Conservation (phyloP, 2,329 filamentous ascomycete genomes). For the Sclerotinia borealis region DNA sequence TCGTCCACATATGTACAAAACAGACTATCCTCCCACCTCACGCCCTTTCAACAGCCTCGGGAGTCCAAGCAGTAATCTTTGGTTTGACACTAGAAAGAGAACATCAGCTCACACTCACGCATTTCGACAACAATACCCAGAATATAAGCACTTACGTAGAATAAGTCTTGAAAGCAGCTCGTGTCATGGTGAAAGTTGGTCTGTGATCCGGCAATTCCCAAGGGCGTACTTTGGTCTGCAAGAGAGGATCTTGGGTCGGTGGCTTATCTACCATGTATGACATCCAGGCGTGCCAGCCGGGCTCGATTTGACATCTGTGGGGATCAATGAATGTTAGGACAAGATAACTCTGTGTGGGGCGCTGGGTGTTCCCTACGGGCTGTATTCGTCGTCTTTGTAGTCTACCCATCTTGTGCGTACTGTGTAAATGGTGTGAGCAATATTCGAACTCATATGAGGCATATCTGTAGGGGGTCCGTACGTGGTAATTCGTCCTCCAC, state of each 20-base stretch:
- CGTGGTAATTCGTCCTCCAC: constrained; percentile 79
- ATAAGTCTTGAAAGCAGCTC: constrained; percentile 85
- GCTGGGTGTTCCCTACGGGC: constrained; percentile 50
- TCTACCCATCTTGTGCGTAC: constrained; percentile 97
- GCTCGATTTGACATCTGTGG: constrained; percentile 73
- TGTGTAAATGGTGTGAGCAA: constrained; percentile 34
- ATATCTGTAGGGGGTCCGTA: constrained; percentile 41
- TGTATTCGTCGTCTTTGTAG: constrained; percentile 82
- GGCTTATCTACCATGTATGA: constrained; percentile 87
- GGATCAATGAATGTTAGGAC: background rate
- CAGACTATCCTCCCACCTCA: constrained; percentile 4
- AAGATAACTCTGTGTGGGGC: background rate
- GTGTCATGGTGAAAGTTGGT: constrained; percentile 68
- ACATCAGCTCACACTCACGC: background rate
- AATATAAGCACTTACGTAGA: constrained; percentile 68
- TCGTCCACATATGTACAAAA: constrained; percentile 26
- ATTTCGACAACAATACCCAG: background rate
- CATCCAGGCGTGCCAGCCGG: constrained; percentile 98
- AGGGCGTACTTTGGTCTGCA: constrained; percentile 58
- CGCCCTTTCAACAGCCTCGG: constrained; percentile 32
- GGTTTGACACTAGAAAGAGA: constrained; percentile 41
- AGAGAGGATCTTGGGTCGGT: constrained; percentile 67
- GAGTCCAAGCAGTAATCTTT: constrained; percentile 50
- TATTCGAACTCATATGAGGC: background rate
- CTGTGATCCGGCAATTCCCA: constrained; percentile 72